Evolutionary conservation across 192 early-diverging fungal species (phyloP).

Genomic region (Piromyces finnis): DNA sequence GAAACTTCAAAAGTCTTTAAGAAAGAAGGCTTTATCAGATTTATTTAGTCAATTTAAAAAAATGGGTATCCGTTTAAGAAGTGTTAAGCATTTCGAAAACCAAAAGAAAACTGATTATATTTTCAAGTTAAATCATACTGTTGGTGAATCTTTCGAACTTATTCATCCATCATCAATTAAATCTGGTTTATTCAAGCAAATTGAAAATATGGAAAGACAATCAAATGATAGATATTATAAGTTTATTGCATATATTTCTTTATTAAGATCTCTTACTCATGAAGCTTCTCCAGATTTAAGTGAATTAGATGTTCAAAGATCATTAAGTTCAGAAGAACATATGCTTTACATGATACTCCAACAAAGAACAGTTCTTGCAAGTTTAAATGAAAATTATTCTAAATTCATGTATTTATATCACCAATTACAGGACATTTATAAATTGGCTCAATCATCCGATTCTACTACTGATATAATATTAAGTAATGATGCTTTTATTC

Average conservation of each 20-base stretch:
- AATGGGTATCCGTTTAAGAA: constrained; percentile 25
- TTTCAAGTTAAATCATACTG: background rate
- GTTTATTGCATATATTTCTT: background rate
- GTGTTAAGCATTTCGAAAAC: background rate
- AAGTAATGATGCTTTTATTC: background rate
- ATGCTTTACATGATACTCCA: background rate
- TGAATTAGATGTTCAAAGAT: background rate
- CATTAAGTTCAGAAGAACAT: background rate
- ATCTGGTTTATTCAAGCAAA: background rate
- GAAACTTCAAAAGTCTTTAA: constrained; percentile 46
- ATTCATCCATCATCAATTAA: background rate
- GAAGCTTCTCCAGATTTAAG: background rate
- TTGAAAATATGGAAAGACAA: background rate
- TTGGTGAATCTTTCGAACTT: background rate
- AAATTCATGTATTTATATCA: background rate
- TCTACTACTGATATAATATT: background rate
- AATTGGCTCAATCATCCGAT: background rate
- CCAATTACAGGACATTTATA: background rate
- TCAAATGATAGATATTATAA: background rate
- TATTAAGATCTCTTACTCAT: background rate
- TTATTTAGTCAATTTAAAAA: constrained; percentile 49
- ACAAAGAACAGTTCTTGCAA: background rate
- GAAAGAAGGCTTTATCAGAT: constrained; percentile 63
- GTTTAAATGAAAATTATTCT: background rate
- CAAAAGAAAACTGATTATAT: background rate